phyloP scores from a whole-genome alignment of 768 basidiomycete species.

The Suillus subaureus region DNA sequence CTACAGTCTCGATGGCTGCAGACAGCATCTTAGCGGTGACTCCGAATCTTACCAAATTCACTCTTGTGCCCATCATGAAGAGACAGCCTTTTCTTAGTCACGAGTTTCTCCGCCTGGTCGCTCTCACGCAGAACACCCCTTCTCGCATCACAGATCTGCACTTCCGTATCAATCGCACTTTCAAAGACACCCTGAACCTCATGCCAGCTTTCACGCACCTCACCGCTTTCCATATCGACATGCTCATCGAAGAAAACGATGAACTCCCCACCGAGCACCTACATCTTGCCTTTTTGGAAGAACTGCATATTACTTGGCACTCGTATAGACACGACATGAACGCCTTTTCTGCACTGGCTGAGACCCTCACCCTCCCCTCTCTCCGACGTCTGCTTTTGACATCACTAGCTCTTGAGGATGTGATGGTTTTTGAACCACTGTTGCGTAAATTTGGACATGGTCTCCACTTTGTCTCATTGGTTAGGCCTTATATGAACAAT shows the following conservation, averaged over 20 bases:
- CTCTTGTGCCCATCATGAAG: neutral
- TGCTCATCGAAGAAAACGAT: neutral
- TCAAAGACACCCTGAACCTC: neutral
- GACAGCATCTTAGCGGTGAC: neutral
- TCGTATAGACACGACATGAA: neutral
- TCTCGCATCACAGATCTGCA: neutral
- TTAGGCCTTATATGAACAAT: neutral
- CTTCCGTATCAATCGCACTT: neutral
- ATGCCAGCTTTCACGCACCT: neutral
- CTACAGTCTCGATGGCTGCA: neutral
- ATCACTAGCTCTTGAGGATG: neutral
- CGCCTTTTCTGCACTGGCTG: neutral
- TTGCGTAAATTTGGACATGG: neutral
- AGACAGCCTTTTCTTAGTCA: neutral
- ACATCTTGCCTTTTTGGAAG: constrained; percentile 1
- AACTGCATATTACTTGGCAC: neutral
- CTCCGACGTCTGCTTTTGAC: neutral
- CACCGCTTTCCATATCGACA: neutral
- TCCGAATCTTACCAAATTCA: neutral
- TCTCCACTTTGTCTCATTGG: neutral
- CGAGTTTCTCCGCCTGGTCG: neutral
- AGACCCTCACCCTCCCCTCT: neutral
- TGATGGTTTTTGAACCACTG: neutral
- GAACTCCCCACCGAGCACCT: neutral
- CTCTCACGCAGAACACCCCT: neutral